Evolutionary conservation across 2,329 filamentous ascomycete genomes (phyloP), one percentile per base, ranked within the genome.

Genomic region (Neofusicoccum laricinum): DNA sequence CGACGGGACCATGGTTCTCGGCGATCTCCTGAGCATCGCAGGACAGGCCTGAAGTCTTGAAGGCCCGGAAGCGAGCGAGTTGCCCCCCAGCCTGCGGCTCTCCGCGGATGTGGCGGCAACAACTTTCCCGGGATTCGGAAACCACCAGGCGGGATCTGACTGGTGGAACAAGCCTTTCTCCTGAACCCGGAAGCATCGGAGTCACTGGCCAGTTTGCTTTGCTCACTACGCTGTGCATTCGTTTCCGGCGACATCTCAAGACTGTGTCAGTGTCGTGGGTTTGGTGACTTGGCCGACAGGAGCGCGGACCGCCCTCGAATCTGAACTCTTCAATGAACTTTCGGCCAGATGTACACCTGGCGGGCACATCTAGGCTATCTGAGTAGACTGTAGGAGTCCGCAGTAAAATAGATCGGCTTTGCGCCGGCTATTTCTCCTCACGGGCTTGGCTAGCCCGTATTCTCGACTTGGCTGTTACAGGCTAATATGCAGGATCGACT

Each of bases 381-480:
- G 25, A 30, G 4, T 30, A 30, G 25, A 30, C 25, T 30, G 25
- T 30, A 7, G 25, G 25, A 30, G n/a, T n/a, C n/a, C n/a, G n/a
- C n/a, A 15, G 55, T 59, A 36, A 36, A 6, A 59, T 59, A n/a
- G 40, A 59, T 46, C 40, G 15, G 21, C 6, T 46, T 19, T 34
- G 10, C 21, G 17, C 51, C 51, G 38, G 14, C 19, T 51, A 36
- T 36, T 36, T 30, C n/a, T 36, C n/a, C 25, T 21, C n/a, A n/a
- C 38, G 55, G 30, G 30, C 55, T 59, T 59, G 41, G 55, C 55
- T 8, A 19, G 15, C 43, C 55, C 55, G 55, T 59, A 59, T 46
- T 36, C 19, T 59, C n/a, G 55, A 59, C 41, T 59, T 59, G 55
- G 55, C 41, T 14, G 55, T 59, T 59, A 59, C 55, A 59, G 55